Evolutionary conservation across 306 rosid species (phyloP).

Genomic region (Lathyrus tuberosus): DNA sequence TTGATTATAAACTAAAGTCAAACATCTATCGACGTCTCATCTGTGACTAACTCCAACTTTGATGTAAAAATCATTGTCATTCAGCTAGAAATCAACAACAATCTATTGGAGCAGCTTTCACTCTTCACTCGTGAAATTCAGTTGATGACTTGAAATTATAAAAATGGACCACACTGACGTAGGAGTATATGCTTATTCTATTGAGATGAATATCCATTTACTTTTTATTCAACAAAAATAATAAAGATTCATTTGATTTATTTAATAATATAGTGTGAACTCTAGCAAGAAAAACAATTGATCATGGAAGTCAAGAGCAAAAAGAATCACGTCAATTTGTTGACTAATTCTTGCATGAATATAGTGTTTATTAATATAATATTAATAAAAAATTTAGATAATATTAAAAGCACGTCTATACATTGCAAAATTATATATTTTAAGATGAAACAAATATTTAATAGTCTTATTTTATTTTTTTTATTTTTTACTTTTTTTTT

Average conservation of each 20-base stretch:
- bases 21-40: background rate
- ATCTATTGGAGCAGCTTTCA: conserved; percentile 27
- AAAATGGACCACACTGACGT: conserved; percentile 1
- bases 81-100: conserved; percentile 10
- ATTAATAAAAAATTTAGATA: too few relatives aligned
- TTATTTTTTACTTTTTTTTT: too few relatives aligned
- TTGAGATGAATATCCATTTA: background rate
- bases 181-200: background rate
- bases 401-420: too few relatives aligned
- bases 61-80: background rate
- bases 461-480: too few relatives aligned
- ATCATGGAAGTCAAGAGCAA: background rate
- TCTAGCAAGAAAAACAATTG: background rate
- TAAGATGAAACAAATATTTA: too few relatives aligned
- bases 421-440: too few relatives aligned
- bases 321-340: background rate
- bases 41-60: background rate
- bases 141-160: conserved; percentile 25
- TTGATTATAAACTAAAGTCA: conserved; percentile 19
- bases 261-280: background rate
- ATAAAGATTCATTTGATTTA: background rate
- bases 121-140: conserved; percentile 47
- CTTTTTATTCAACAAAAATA: too few relatives aligned
- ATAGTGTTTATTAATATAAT: background rate
- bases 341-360: background rate